Evolutionary conservation across 768 basidiomycete species (phyloP), one percentile per base, ranked within the genome.

Genomic region (Coprinopsis sp.): DNA sequence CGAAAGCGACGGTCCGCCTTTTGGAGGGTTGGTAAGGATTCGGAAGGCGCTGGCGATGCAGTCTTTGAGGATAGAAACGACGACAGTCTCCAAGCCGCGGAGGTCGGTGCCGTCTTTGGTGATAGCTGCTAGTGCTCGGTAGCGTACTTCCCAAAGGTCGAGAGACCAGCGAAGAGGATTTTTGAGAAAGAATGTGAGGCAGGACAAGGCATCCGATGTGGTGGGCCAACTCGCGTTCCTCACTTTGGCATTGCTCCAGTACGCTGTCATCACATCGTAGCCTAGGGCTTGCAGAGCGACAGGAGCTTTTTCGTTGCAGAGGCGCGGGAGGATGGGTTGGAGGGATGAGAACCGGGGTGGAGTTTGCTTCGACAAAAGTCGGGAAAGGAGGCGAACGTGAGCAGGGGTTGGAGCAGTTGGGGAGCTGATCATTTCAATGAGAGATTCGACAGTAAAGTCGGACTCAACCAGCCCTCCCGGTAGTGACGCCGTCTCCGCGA

Each of bases 121-220:
- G 42, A 91, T 69, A 3, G 83, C 77, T 3, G 75, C 65, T 1
- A 89, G 67, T 2, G 87, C 85, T 51, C 80, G 82, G 56, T 83
- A 78, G 16, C 82, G 75, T 1, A 78, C 68, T 52, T 87, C 84
- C 74, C 87, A 87, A 0, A 86, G 64, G 21, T 89, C 87, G n/a
- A 64, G 52, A 3, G 67, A 70, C 87, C 87, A 89, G 0, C 69
- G 62, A 1, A 61, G 64, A 3, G 66, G 58, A 4, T 64, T 58
- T 13, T 63, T 71, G 2, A 79, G 64, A 58, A 90, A 81, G 25
- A 88, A 65, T 13, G 81, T 76, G 43, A 88, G 79, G 49, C 81
- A 82, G 0, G 79, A 69, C 8, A 85, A 62, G 22, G 80, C 70
- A 48, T 89, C 86, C 1, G 78, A 68, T 2, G 78, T 81, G 1